Evolutionary conservation across 306 rosid species (phyloP).

Genomic region (Cucumis cinereus): DNA sequence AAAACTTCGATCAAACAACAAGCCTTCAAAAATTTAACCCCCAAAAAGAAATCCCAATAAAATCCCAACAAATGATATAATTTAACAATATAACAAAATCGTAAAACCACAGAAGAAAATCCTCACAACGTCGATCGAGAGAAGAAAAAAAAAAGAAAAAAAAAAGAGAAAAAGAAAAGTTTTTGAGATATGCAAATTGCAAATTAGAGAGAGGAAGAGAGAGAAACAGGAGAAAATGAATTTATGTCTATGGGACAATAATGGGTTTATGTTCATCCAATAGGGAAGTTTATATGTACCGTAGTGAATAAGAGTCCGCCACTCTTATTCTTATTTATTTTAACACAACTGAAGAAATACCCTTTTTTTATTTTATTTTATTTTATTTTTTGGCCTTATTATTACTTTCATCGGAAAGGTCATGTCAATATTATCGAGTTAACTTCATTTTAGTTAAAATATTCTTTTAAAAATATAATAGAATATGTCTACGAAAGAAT

Average conservation of each 20-base stretch:
- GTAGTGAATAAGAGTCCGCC: not conserved
- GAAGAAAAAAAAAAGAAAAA: not conserved
- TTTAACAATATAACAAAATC: not conserved
- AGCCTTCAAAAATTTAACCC: not conserved
- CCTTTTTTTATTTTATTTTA: not conserved
- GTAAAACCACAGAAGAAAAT: not conserved
- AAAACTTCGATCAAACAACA: conserved; percentile 6
- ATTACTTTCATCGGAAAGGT: not conserved
- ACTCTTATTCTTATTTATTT: not conserved
- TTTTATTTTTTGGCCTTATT: not conserved
- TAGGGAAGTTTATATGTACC: conserved; percentile 1
- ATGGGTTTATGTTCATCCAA: conserved; percentile 10
- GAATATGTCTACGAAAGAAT: too few species aligned
- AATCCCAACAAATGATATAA: not conserved
- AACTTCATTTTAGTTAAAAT: too few species aligned
- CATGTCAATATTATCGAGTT: too few species aligned
- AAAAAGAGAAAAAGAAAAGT: not conserved
- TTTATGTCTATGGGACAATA: conserved; percentile 2
- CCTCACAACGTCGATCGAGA: not conserved
- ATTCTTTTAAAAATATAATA: too few species aligned
- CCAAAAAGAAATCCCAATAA: not conserved
- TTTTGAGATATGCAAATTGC: not conserved
- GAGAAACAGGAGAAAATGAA: not conserved
- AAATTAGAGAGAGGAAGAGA: conserved; percentile 1
- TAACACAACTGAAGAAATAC: not conserved